Percentiles rank a stretch among this genome's conserved stretches.
phyloP scores from a whole-genome alignment of 2,329 filamentous ascomycete species.

The Cercospora sp. region DNA sequence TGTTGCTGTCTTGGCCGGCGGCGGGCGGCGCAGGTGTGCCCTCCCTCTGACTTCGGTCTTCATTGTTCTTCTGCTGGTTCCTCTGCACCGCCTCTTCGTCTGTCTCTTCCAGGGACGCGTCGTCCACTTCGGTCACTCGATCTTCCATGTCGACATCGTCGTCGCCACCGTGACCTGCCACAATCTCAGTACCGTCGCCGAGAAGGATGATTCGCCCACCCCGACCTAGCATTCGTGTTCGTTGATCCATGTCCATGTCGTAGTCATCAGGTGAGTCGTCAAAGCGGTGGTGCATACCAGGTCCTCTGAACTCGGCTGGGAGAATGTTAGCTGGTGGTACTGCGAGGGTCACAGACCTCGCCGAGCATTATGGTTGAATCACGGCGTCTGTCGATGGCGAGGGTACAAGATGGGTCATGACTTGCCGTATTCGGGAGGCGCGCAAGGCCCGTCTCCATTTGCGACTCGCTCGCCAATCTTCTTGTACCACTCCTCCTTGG shows the following conservation, averaged over 20 bases:
- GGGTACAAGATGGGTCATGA: slow-evolving; percentile 45
- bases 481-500: slow-evolving; percentile 98
- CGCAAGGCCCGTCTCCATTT: slow-evolving; percentile 95
- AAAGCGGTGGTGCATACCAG: slow-evolving; percentile 52
- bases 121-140: slow-evolving; percentile 53
- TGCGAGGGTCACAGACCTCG: neutral
- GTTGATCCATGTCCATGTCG: slow-evolving; percentile 70
- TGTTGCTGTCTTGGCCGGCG: slow-evolving; percentile 35
- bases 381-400: neutral
- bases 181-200: slow-evolving; percentile 89
- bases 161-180: slow-evolving; percentile 66
- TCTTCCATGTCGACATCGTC: slow-evolving; percentile 89
- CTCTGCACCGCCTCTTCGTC: slow-evolving; percentile 83
- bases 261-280: slow-evolving; percentile 60
- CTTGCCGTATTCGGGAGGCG: slow-evolving; percentile 99
- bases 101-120: slow-evolving; percentile 69
- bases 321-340: slow-evolving; percentile 30
- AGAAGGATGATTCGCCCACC: slow-evolving; percentile 87
- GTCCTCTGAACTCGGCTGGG: slow-evolving; percentile 53
- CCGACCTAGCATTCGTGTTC: slow-evolving; percentile 67
- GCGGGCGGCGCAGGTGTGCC: slow-evolving; percentile 52
- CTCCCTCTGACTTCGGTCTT: slow-evolving; percentile 48
- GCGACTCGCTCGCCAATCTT: slow-evolving; percentile 91
- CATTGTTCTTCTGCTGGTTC: slow-evolving; percentile 43
- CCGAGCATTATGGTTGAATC: neutral